These are phyloP conservation scores for Kentomonas sorsogonicus DNA, from an alignment of 208 protist species.

Conservation along the genomic window DNA sequence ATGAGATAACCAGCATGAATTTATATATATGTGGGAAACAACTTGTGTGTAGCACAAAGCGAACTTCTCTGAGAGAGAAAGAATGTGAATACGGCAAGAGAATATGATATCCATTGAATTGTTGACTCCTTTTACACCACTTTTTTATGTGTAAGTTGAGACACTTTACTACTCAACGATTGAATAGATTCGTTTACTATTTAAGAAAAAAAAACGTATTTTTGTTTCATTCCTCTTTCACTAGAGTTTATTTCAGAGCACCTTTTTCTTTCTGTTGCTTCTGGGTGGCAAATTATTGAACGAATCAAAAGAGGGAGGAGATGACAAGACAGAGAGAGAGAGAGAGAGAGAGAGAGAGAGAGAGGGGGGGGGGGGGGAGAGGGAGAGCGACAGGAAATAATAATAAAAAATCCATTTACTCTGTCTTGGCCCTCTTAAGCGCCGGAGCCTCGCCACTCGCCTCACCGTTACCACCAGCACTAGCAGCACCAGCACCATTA, in stretches of 20 bases:
- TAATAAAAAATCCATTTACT: not conserved
- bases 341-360: not conserved
- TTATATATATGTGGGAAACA: too few relatives aligned
- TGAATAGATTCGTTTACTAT: too few relatives aligned
- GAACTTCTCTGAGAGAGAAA: too few relatives aligned
- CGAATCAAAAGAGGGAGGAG: slow-evolving; percentile 1
- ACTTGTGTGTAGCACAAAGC: too few relatives aligned
- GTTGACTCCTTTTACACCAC: too few relatives aligned
- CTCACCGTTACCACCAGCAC: too few relatives aligned
- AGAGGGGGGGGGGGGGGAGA: not conserved
- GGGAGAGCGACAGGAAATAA: not conserved
- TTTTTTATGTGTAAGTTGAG: too few relatives aligned
- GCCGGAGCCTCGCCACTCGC: not conserved
- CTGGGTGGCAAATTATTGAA: not conserved
- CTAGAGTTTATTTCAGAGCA: not conserved
- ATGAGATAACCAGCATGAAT: too few relatives aligned
- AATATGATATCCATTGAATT: too few relatives aligned
- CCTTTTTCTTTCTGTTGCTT: slow-evolving; percentile 18
- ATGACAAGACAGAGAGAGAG: slow-evolving; percentile 15
- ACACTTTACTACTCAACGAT: too few relatives aligned
- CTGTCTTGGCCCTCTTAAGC: not conserved
- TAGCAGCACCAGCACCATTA: too few relatives aligned
- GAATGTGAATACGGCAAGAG: too few relatives aligned
- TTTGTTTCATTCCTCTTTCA: not conserved
- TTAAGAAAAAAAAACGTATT: slow-evolving; percentile 6